Evolutionary conservation across 768 basidiomycete genomes (phyloP).

Genomic region (Daedalea quercina): DNA sequence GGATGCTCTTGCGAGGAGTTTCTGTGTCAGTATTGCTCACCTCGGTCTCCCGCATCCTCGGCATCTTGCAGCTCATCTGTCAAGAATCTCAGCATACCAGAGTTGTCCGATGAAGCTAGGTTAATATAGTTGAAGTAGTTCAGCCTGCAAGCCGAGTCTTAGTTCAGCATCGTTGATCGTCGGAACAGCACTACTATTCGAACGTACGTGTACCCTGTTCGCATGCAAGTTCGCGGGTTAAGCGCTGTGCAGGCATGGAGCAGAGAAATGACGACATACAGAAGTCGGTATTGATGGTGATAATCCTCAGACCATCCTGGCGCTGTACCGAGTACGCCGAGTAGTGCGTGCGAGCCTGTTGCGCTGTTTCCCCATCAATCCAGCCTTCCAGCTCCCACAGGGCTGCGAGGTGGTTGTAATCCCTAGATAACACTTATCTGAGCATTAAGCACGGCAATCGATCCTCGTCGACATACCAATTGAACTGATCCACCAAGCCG

Average conservation of each 20-base stretch:
- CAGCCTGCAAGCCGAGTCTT: constrained; percentile 28
- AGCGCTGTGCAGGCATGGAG: constrained; percentile 64
- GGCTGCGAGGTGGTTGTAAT: constrained; percentile 67
- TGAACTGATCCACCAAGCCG: constrained; percentile 50
- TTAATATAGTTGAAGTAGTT: constrained; percentile 77
- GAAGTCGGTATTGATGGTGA: constrained; percentile 71
- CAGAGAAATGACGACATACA: constrained; percentile 55
- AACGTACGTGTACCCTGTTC: constrained; percentile 22
- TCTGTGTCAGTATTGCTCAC: too few relatives aligned
- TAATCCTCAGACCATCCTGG: constrained; percentile 58
- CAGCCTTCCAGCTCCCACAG: constrained; percentile 70
- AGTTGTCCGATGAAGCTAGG: constrained; percentile 55
- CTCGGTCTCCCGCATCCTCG: constrained; percentile 67
- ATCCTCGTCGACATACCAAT: constrained; percentile 61
- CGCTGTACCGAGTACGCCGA: constrained; percentile 67
- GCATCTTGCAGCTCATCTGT: constrained; percentile 76
- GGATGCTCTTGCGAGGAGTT: too few relatives aligned
- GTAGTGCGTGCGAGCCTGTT: constrained; percentile 60
- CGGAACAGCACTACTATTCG: not conserved
- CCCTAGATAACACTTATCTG: constrained; percentile 33
- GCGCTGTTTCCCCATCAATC: constrained; percentile 51
- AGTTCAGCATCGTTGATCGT: not conserved
- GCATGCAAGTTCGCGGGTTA: constrained; percentile 19
- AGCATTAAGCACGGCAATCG: too few relatives aligned
- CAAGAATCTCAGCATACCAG: constrained; percentile 69